A percentile compares a stretch with the other conserved stretches of the same genome.
Conservation (phyloP, 169 alveolate species). For the Eimeria tenella region DNA sequence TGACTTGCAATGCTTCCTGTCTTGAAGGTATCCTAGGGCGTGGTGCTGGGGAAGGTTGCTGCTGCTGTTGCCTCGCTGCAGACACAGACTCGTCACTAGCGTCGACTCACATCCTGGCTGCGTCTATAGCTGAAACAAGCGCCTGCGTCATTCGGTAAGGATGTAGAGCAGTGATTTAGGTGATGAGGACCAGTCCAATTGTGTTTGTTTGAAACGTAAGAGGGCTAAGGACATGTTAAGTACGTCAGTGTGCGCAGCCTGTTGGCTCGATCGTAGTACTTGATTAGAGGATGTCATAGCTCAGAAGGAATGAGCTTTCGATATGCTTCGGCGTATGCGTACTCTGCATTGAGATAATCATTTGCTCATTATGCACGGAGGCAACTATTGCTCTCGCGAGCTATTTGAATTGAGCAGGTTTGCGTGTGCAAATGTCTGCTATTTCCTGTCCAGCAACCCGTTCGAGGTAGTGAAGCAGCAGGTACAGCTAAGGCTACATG, state of each 20-base stretch:
- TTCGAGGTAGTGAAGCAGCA: slow-evolving; percentile 95
- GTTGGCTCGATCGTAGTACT: too few species aligned
- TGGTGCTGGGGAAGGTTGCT: background rate
- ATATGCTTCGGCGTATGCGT: too few species aligned
- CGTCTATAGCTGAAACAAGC: slow-evolving; percentile 67
- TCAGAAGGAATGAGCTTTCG: too few species aligned
- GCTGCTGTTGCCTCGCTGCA: background rate
- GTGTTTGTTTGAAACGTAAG: too few species aligned
- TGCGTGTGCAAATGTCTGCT: too few species aligned
- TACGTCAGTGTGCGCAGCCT: too few species aligned
- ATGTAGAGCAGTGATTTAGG: background rate
- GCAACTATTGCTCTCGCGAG: too few species aligned
- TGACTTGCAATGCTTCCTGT: background rate
- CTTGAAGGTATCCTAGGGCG: background rate
- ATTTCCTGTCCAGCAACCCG: slow-evolving; percentile 87
- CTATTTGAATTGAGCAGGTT: too few species aligned
- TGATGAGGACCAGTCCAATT: background rate
- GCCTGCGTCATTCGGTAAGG: slow-evolving; percentile 74
- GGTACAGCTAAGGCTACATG: slow-evolving; percentile 90
- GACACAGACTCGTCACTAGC: slow-evolving; percentile 33
- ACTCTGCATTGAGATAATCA: too few species aligned
- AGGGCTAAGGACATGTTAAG: too few species aligned
- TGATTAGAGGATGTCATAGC: too few species aligned
- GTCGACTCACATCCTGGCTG: slow-evolving; percentile 37
- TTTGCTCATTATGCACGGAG: too few species aligned